These are phyloP conservation scores for Epichloe bromicola DNA, from an alignment of 2,329 filamentous ascomycete species.

Conservation along the genomic window DNA sequence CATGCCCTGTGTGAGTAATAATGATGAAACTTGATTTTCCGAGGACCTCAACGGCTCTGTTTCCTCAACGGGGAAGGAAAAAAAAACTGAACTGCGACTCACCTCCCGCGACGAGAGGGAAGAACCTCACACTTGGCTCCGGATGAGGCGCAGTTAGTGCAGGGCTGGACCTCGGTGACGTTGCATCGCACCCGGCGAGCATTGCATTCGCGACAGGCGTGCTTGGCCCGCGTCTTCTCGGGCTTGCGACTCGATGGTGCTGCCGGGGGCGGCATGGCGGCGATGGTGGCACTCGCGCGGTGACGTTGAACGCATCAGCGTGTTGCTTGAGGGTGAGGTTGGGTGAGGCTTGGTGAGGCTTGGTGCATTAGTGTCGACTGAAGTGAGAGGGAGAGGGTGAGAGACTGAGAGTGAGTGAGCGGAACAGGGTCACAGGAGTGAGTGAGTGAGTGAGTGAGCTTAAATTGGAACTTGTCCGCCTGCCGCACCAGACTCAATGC, in stretches of 20 bases:
- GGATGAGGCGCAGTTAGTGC: conserved; percentile 18
- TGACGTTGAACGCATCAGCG: too few species aligned
- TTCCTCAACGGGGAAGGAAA: too few species aligned
- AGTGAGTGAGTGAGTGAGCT: neutral
- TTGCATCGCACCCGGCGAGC: conserved; percentile 22
- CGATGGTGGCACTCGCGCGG: neutral
- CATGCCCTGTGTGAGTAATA: too few species aligned
- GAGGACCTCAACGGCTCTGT: too few species aligned
- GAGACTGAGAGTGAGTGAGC: neutral
- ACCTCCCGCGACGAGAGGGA: conserved; percentile 22
- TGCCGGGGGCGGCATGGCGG: conserved; percentile 2
- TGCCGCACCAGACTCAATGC: too few species aligned
- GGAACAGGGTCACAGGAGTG: neutral
- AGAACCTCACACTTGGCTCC: conserved; percentile 18
- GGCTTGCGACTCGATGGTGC: conserved; percentile 13
- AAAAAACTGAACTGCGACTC: neutral
- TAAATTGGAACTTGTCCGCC: too few species aligned
- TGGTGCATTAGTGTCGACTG: neutral
- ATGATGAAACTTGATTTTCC: too few species aligned
- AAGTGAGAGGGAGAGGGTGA: neutral
- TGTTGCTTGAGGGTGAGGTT: neutral
- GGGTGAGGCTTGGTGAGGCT: neutral
- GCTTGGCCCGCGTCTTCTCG: conserved; percentile 20
- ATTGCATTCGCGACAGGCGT: conserved; percentile 23
- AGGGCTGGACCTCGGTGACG: conserved; percentile 21